Conservation (phyloP, 352 stramenopile genomes). For the Globisporangium uncinulatum region DNA sequence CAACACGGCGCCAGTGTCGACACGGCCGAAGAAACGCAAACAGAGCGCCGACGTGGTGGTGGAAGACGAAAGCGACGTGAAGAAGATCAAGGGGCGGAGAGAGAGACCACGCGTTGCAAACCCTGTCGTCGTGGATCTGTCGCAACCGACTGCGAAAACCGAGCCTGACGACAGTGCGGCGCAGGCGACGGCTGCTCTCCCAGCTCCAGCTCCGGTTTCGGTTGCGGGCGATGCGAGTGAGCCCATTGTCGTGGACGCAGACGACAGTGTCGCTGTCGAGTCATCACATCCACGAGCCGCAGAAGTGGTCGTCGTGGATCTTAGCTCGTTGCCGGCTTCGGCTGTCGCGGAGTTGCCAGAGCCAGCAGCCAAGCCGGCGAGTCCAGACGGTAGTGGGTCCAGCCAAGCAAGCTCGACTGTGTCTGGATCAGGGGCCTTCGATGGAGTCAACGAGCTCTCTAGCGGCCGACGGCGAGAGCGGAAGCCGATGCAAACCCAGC, state of each 20-base stretch:
- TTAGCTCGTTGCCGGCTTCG: background rate
- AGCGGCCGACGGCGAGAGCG: constrained; percentile 10
- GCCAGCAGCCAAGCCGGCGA: background rate
- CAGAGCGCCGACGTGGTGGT: constrained; percentile 17
- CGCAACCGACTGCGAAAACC: background rate
- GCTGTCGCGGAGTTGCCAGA: background rate
- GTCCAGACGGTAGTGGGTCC: background rate
- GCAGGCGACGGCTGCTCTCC: background rate
- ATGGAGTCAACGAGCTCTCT: background rate
- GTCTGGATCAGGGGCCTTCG: background rate
- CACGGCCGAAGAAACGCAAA: constrained; percentile 30
- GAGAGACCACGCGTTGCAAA: constrained; percentile 10
- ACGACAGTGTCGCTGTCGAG: background rate
- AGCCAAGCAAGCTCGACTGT: background rate
- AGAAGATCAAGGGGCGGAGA: constrained; percentile 23
- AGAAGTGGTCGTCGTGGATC: background rate
- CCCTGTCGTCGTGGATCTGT: background rate
- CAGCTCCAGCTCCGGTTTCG: background rate
- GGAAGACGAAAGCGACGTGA: constrained; percentile 14
- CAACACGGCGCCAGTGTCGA: background rate
- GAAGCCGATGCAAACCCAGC: constrained; percentile 11
- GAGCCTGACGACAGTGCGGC: background rate
- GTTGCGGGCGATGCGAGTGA: background rate
- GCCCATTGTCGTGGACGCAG: background rate
- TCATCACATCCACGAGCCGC: background rate